phyloP scores from a whole-genome alignment of 1,284 basidiomycete species.

The Tremellales sp. region DNA sequence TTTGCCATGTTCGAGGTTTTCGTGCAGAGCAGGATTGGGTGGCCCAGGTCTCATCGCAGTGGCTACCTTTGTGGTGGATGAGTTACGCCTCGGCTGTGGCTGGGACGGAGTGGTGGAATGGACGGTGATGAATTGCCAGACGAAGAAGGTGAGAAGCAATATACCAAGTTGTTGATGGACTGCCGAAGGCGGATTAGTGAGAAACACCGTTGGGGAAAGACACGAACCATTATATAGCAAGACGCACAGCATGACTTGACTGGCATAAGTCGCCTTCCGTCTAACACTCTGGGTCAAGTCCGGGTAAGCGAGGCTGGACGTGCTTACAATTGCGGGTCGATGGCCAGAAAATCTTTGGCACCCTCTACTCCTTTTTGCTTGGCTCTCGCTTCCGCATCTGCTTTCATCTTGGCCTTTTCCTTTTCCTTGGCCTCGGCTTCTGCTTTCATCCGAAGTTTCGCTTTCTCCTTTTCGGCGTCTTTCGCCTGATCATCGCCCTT shows the following conservation, averaged over 20 bases:
- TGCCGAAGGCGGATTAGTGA: slow-evolving; percentile 1
- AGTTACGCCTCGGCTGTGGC: too few relatives aligned
- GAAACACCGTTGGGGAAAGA: neutral
- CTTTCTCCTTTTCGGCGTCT: slow-evolving; percentile 6
- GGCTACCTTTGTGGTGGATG: too few relatives aligned
- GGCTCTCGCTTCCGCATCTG: slow-evolving; percentile 9
- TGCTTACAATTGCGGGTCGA: slow-evolving; percentile 26
- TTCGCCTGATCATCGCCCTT: slow-evolving; percentile 4
- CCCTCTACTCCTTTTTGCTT: slow-evolving; percentile 6
- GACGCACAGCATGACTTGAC: slow-evolving; percentile 25
- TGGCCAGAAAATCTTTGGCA: neutral
- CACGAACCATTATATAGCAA: slow-evolving; percentile 26
- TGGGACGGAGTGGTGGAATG: slow-evolving; percentile 3
- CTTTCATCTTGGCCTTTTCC: slow-evolving; percentile 11
- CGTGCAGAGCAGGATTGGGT: too few relatives aligned
- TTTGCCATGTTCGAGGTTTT: too few relatives aligned
- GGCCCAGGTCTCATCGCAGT: too few relatives aligned
- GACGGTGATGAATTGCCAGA: slow-evolving; percentile 14
- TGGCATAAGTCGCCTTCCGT: slow-evolving; percentile 25
- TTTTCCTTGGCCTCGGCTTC: slow-evolving; percentile 10
- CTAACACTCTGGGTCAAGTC: slow-evolving; percentile 10
- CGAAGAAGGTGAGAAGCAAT: slow-evolving; percentile 20
- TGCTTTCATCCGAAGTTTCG: slow-evolving; percentile 8
- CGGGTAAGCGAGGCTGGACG: neutral
- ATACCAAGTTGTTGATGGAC: slow-evolving; percentile 21